Percentiles rank a stretch among this genome's conserved stretches.
phyloP scores from a whole-genome alignment of 495 filamentous ascomycete genomes.

The Xylaria telfairii region DNA sequence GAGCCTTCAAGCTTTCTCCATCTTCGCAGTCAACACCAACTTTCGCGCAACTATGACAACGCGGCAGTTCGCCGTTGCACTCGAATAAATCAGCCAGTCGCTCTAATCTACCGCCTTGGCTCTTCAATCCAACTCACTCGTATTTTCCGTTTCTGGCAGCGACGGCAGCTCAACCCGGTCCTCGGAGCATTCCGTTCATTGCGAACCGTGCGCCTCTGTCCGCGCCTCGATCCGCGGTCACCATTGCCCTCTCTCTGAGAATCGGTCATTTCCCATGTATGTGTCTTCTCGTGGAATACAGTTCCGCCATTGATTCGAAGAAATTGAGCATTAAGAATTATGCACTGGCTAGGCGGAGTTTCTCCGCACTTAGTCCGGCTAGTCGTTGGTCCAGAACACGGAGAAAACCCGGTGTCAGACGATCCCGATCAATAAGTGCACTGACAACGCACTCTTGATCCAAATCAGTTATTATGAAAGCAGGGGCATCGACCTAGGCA shows the following conservation, averaged over 20 bases:
- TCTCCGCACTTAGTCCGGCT: neutral
- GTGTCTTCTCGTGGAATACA: neutral
- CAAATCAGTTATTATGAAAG: neutral
- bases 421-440: constrained; percentile 23
- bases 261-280: constrained; percentile 5
- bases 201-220: neutral
- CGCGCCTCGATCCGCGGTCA: constrained; percentile 4
- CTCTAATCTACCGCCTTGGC: neutral
- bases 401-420: constrained; percentile 20
- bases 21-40: constrained; percentile 48
- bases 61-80: constrained; percentile 42
- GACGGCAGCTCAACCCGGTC: constrained; percentile 42
- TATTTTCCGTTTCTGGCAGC: constrained; percentile 48
- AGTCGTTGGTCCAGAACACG: neutral
- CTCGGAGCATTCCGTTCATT: constrained; percentile 41
- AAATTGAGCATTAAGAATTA: neutral
- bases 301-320: neutral
- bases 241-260: neutral
- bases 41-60: constrained; percentile 49
- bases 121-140: constrained; percentile 29
- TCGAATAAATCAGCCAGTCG: constrained; percentile 5
- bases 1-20: constrained; percentile 52
- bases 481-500: neutral
- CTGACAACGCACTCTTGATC: neutral
- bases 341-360: neutral